A percentile compares a stretch with the other conserved stretches of the same genome.
Conservation (phyloP, 106 monocot genomes). For the Allium fistulosum region DNA sequence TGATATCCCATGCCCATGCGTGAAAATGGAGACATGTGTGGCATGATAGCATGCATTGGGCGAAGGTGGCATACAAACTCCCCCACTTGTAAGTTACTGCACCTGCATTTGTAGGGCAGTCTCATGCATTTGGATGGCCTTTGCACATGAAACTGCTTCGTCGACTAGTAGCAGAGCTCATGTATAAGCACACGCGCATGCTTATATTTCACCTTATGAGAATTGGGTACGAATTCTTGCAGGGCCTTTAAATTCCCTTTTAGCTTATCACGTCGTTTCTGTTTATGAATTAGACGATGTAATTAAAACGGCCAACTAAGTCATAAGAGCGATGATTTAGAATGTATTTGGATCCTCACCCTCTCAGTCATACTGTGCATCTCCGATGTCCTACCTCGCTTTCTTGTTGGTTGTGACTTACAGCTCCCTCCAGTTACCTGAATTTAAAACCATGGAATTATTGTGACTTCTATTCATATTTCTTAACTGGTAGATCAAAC, state of each 20-base stretch:
- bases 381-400: slow-evolving; percentile 1
- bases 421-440: neutral
- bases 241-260: slow-evolving; percentile 10
- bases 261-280: slow-evolving; percentile 9
- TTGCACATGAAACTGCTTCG: neutral
- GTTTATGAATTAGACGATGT: neutral
- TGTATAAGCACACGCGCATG: neutral
- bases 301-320: neutral
- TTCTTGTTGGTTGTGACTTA: neutral
- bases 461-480: too few relatives aligned
- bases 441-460: too few relatives aligned
- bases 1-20: slow-evolving; percentile 6
- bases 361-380: slow-evolving; percentile 15
- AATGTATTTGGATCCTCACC: neutral
- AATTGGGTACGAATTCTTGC: slow-evolving; percentile 7
- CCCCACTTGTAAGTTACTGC: neutral
- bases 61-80: neutral
- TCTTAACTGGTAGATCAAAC: too few relatives aligned
- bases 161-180: slow-evolving; percentile 3
- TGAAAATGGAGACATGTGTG: neutral
- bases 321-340: neutral
- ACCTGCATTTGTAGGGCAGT: slow-evolving; percentile 10
- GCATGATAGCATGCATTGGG: neutral
- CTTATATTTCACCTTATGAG: slow-evolving; percentile 4
- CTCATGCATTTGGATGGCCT: slow-evolving; percentile 4